phyloP scores from a whole-genome alignment of 805 yeast species.

The Sungouiella thailandica region DNA sequence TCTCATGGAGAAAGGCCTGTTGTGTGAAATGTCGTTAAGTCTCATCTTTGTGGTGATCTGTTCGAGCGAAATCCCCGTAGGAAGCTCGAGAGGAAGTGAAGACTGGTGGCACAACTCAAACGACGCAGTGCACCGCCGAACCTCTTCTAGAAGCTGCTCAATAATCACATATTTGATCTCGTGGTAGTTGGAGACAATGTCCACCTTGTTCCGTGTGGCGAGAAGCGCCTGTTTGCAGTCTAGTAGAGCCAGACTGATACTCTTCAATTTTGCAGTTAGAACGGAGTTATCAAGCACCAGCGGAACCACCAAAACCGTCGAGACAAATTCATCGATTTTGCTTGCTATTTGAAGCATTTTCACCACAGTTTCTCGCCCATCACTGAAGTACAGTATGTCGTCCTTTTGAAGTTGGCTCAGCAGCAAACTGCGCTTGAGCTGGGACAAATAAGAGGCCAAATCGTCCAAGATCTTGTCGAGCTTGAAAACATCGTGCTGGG shows the following conservation, averaged over 20 bases:
- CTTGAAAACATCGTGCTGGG: background rate
- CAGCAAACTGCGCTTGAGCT: background rate
- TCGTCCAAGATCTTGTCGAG: background rate
- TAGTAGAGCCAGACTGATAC: background rate
- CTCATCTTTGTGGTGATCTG: background rate
- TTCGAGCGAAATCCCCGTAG: background rate
- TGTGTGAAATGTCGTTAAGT: background rate
- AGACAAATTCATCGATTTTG: background rate
- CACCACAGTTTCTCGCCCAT: background rate
- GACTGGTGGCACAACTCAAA: background rate
- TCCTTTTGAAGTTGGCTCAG: background rate
- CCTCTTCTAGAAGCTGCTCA: slow-evolving; percentile 1
- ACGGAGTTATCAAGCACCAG: background rate
- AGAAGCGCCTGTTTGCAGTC: background rate
- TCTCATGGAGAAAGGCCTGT: background rate
- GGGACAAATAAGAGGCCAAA: background rate
- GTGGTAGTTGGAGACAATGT: slow-evolving; percentile 5
- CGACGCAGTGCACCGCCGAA: background rate
- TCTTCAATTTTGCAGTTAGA: background rate
- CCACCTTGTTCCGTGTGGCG: slow-evolving; percentile 1
- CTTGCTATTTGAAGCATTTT: background rate
- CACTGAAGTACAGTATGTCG: background rate
- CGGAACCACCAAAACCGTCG: background rate
- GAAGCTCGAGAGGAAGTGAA: background rate
- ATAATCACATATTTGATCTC: slow-evolving; percentile 6